phyloP scores from a whole-genome alignment of 169 alveolate species.

The Plasmodium vivax region DNA sequence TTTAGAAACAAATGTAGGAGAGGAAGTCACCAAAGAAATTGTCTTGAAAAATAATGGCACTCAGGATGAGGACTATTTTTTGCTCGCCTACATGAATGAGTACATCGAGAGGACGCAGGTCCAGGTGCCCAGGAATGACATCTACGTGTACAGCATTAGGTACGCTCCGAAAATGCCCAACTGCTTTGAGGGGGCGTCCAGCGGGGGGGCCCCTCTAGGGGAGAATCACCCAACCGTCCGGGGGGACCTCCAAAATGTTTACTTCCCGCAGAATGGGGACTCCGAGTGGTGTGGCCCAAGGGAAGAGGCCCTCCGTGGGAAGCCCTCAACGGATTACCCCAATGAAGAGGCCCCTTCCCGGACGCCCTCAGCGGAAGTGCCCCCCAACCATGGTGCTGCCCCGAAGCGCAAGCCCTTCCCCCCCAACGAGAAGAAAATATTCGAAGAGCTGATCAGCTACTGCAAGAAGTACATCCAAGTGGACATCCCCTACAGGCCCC shows the following conservation, averaged over 20 bases:
- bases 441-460: conserved; percentile 54
- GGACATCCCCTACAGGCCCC: conserved; percentile 16
- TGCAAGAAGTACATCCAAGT: conserved; percentile 48
- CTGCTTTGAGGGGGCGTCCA: background rate
- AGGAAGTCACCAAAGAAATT: conserved; percentile 40
- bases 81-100: conserved; percentile 61
- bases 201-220: background rate
- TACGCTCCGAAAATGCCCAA: conserved; percentile 49
- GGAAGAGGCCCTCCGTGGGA: background rate
- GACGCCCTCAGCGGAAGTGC: background rate
- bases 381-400: background rate
- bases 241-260: background rate
- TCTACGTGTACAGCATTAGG: conserved; percentile 25
- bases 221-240: background rate
- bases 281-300: background rate
- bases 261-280: background rate
- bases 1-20: conserved; percentile 44
- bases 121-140: conserved; percentile 24
- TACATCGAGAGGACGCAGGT: conserved; percentile 49
- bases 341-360: background rate
- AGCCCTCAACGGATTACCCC: no score
- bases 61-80: conserved; percentile 38
- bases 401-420: background rate
- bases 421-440: conserved; percentile 20
- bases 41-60: conserved; percentile 57